Base-by-base conservation (phyloP, 2,329 filamentous ascomycete genomes). In the Aspergillus pseudoterreus region DNA sequence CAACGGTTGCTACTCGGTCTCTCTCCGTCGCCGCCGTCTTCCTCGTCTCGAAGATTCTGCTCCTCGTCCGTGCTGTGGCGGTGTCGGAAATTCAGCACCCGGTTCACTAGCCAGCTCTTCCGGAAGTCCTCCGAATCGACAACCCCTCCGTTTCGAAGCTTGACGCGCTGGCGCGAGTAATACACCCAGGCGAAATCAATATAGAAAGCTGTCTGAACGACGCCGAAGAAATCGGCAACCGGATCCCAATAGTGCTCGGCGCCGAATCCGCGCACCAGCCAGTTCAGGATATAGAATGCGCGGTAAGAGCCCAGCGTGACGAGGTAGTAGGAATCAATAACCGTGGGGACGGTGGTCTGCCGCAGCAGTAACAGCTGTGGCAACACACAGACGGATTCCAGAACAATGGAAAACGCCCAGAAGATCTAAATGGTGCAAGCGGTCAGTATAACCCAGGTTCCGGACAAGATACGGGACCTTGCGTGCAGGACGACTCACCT, bases 131-230 rank as follows among this genome's bases (percentile, higher is more conserved):
- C 92, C 4, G 87, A 86, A 66, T 97, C 92, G 12, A 97, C 90
- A 15, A 96, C 80, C 6, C 90, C 90, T 42, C 92, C 92, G 59
- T 84, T 86, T 55, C 92, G 83, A 14, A 97, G 84, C 84, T 96
- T 96, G 65, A 97, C 91, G 51, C 92, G 84, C 75, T 96, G 92
- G 57, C 92, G 83, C 10, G 87, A 88, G 76, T 89, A 96, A 78
- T 97, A 97, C 1, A 97, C 91, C 91, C 92, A 96, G 33, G 90
- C 91, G 68, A 97, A 97, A 72, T 97, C 92, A 61, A 92, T 69
- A 71, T 96, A 96, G 41, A 96, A 82, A 1, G 87, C 85, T 0
- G 91, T 96, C 75, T 97, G 92, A 22, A 97, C 78, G 53, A 95
- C 75, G 50, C 92, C 92, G 64, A 95, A 96, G 55, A 95, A 82